phyloP scores from a whole-genome alignment of 257 asterid species.

The Paulownia fortunei region DNA sequence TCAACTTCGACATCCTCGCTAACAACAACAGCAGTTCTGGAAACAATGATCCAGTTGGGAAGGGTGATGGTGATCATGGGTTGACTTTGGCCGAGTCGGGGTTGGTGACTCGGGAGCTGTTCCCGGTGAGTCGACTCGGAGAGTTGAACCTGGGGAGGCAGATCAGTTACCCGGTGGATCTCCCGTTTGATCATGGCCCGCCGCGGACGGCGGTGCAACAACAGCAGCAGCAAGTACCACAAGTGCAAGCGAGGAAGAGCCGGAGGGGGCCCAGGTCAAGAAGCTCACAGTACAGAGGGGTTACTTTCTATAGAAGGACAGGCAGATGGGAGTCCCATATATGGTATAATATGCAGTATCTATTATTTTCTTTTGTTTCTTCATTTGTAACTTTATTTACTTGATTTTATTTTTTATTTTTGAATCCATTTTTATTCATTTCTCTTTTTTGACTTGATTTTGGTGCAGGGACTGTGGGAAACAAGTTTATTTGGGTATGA shows the following conservation, averaged over 20 bases:
- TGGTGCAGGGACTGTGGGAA: conserved; percentile 74
- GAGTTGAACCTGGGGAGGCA: conserved; percentile 30
- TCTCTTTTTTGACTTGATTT: neutral
- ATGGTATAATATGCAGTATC: conserved; percentile 40
- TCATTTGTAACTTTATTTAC: neutral
- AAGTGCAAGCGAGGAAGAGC: conserved; percentile 52
- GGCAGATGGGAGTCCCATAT: conserved; percentile 82
- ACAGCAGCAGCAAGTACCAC: conserved; percentile 41
- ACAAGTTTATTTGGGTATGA: conserved; percentile 72
- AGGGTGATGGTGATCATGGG: conserved; percentile 21
- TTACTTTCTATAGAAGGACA: conserved; percentile 73
- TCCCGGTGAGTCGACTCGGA: conserved; percentile 52
- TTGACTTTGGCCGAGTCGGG: conserved; percentile 32
- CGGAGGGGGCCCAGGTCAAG: conserved; percentile 67
- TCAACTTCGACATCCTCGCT: conserved; percentile 56
- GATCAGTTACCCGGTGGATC: conserved; percentile 33
- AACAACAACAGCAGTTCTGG: conserved; percentile 16
- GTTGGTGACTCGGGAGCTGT: conserved; percentile 63
- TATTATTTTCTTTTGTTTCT: neutral
- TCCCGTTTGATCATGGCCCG: conserved; percentile 9
- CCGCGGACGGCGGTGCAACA: conserved; percentile 33
- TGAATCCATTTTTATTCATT: neutral
- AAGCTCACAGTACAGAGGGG: conserved; percentile 72
- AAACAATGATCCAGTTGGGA: conserved; percentile 9
- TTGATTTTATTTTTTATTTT: neutral